Conservation (phyloP, 2,329 filamentous ascomycete species). For the Sarocladium strictum region DNA sequence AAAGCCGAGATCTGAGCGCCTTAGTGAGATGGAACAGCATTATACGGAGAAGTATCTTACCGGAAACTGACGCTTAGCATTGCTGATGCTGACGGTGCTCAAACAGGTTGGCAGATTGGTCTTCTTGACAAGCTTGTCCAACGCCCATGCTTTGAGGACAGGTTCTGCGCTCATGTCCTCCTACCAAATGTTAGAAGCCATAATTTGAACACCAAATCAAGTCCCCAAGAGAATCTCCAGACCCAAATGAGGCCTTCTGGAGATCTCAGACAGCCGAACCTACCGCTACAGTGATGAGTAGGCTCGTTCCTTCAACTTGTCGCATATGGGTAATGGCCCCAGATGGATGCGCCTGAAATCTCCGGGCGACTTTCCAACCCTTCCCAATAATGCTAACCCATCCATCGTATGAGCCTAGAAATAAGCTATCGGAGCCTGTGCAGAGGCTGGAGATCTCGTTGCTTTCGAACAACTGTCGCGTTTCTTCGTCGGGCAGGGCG, state of each 20-base stretch:
- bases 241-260: no score
- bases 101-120: conserved; percentile 83
- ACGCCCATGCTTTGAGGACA: conserved; percentile 91
- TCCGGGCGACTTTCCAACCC: conserved; percentile 78
- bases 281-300: conserved; percentile 75
- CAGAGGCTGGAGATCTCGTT: conserved; percentile 77
- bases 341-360: conserved; percentile 79
- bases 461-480: conserved; percentile 73
- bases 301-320: conserved; percentile 79
- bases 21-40: conserved; percentile 4
- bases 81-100: conserved; percentile 79
- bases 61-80: conserved; percentile 89
- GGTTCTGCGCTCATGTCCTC: conserved; percentile 88
- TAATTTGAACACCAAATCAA: no score
- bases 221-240: no score
- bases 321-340: conserved; percentile 85
- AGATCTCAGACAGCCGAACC: not conserved
- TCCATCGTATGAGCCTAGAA: conserved; percentile 81
- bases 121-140: conserved; percentile 92
- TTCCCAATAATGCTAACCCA: conserved; percentile 81
- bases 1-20: conserved; percentile 70
- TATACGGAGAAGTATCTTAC: conserved; percentile 35
- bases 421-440: conserved; percentile 82
- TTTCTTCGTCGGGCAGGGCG: conserved; percentile 72
- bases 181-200: conserved; percentile 26